Percentiles rank a stretch among this genome's conserved stretches.
These are phyloP conservation scores for Chlorella sp. DNA, from an alignment of 139 green algal species.

Conservation along the genomic window DNA sequence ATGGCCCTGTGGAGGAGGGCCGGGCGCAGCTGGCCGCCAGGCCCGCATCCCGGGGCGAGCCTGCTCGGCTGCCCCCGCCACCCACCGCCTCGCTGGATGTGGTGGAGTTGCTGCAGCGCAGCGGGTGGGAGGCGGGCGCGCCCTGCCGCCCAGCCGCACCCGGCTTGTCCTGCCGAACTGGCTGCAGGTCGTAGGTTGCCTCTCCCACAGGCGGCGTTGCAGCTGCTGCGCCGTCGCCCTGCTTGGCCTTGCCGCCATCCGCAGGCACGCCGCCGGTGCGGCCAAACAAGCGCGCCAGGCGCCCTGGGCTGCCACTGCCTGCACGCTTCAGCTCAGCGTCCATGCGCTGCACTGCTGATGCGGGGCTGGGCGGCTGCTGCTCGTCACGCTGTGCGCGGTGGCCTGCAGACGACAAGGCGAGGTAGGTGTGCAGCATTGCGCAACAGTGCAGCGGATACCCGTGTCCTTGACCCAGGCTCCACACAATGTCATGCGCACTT, in stretches of 20 bases:
- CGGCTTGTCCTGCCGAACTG: not conserved
- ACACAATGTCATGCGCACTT: too few relatives aligned
- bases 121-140: not conserved
- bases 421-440: not conserved
- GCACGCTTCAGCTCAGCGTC: not conserved
- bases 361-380: not conserved
- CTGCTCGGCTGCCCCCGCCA: not conserved
- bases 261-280: not conserved
- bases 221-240: not conserved
- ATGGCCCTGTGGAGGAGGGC: too few relatives aligned
- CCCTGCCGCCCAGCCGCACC: not conserved
- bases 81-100: not conserved
- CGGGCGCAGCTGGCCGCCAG: too few relatives aligned
- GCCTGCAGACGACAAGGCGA: not conserved
- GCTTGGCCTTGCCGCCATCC: not conserved
- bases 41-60: not conserved
- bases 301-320: not conserved
- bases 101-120: conserved; percentile 22
- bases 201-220: too few relatives aligned
- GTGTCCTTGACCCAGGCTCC: too few relatives aligned
- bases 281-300: conserved; percentile 1
- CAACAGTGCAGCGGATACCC: too few relatives aligned
- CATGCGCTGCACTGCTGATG: conserved; percentile 7
- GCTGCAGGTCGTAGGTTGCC: not conserved
- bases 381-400: not conserved